Conservation (phyloP, 129 eudicot species). For the Centella asiatica region DNA sequence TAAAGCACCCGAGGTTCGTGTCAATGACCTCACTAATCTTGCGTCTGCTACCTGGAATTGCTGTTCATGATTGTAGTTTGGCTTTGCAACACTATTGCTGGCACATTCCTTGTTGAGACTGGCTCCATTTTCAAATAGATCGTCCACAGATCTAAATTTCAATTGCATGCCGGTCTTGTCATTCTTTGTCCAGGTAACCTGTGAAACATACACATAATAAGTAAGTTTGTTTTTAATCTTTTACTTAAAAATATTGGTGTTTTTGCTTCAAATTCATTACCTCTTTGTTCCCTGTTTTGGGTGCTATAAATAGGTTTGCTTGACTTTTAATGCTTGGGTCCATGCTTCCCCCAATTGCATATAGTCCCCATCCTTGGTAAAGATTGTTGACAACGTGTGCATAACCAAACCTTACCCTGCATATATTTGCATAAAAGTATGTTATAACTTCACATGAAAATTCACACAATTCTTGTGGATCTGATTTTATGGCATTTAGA, state of each 20-base stretch:
- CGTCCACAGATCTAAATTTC: slow-evolving; percentile 34
- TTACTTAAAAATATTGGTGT: neutral
- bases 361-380: slow-evolving; percentile 52
- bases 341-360: slow-evolving; percentile 65
- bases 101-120: slow-evolving; percentile 18
- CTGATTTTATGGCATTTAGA: neutral
- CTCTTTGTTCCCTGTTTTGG: slow-evolving; percentile 43
- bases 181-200: slow-evolving; percentile 38
- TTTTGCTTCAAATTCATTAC: slow-evolving; percentile 14
- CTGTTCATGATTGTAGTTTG: slow-evolving; percentile 43
- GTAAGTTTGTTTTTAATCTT: neutral
- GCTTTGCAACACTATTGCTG: slow-evolving; percentile 19
- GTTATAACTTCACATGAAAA: neutral
- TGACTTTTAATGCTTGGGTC: slow-evolving; percentile 59
- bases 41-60: slow-evolving; percentile 36
- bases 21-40: slow-evolving; percentile 26
- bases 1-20: slow-evolving; percentile 39
- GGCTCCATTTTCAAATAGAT: slow-evolving; percentile 55
- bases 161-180: neutral
- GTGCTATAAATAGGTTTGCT: slow-evolving; percentile 54
- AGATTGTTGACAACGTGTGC: slow-evolving; percentile 67
- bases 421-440: neutral
- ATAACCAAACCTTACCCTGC: slow-evolving; percentile 50
- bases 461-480: neutral
- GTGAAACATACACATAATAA: neutral